Evolutionary conservation across 1,139 yeast genomes (phyloP).

Genomic region (Taphrina wiesneri): DNA sequence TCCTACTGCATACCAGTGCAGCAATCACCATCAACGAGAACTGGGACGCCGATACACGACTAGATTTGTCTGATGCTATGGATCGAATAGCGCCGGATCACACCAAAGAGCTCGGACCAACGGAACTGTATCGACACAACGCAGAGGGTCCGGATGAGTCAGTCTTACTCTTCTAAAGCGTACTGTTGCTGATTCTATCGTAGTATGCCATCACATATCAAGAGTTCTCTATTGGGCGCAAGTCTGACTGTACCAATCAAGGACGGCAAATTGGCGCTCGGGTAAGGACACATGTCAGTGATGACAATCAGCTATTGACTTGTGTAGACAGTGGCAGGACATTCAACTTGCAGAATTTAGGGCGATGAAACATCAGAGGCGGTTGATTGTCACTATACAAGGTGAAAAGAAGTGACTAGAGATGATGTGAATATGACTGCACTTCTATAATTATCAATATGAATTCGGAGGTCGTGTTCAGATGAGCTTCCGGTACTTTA

Average conservation of each 20-base stretch:
- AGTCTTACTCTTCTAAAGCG: neutral
- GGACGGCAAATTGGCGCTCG: conserved; percentile 66
- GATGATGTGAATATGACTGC: neutral
- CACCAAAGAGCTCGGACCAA: conserved; percentile 48
- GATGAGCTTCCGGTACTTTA: no score
- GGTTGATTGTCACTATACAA: conserved; percentile 70
- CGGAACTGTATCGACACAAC: conserved; percentile 54
- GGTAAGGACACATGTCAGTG: conserved; percentile 51
- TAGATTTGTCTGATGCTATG: conserved; percentile 64
- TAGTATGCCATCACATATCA: conserved; percentile 81
- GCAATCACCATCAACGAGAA: conserved; percentile 75
- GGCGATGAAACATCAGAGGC: conserved; percentile 61
- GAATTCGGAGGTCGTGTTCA: no score
- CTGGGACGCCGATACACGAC: conserved; percentile 74
- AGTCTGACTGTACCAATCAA: conserved; percentile 66
- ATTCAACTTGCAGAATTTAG: conserved; percentile 74
- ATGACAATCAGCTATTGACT: neutral
- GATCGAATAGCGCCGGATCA: conserved; percentile 61
- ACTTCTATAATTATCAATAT: neutral
- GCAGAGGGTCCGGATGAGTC: conserved; percentile 58
- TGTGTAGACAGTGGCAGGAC: conserved; percentile 63
- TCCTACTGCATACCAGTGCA: conserved; percentile 77
- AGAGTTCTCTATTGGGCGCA: conserved; percentile 59
- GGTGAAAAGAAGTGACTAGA: conserved; percentile 49
- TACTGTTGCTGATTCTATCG: conserved; percentile 39